Base-by-base conservation (phyloP, 2,329 filamentous ascomycete genomes). In the Ascocoryne sarcoides region DNA sequence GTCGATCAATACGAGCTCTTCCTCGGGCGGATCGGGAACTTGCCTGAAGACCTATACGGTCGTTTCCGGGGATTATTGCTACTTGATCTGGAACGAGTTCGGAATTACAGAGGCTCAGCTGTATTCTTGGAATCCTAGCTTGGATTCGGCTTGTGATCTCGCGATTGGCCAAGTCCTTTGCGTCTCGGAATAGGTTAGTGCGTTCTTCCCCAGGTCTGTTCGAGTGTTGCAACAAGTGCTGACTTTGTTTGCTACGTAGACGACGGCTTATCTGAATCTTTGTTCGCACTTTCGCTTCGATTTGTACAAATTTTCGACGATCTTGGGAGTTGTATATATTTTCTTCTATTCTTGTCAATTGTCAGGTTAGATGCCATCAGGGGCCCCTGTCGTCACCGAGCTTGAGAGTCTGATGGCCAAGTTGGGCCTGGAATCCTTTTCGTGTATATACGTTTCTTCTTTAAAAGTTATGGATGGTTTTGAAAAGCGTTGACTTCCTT, bases 101-200 rank as follows among this genome's bases (percentile, higher is more conserved):
- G 36, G 23, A 9, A 37, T 37, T 15, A 37, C 36, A 12, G 36
- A 37, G 26, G 36, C 36, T 18, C 36, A 37, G 14, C n/a, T 37
- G 15, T 17, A 19, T 10, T 15, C 36, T 12, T 37, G 36, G 36
- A 37, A 37, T 30, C 36, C 36, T 17, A 16, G 8, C 15, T 37
- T 37, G 26, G 36, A 37, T 19, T 19, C 36, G 4, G 14, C 8
- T 30, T 37, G 36, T 30, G 12, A 16, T 19, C 26, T 37, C n/a
- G 21, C 29, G 19, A 19, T 30, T 18, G 36, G 36, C 19, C 10
- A 37, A 17, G 23, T 37, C 10, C 36, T 37, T 10, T 37, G 36
- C 23, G 36, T 37, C 15, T 28, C 36, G 2, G 15, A 37, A 30
- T 37, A 26, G 23, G 23, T 26, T 26, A 26, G 23, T 12, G 7